Evolutionary conservation across 129 eudicot species (phyloP).

Genomic region (Scalesia atractyloides): DNA sequence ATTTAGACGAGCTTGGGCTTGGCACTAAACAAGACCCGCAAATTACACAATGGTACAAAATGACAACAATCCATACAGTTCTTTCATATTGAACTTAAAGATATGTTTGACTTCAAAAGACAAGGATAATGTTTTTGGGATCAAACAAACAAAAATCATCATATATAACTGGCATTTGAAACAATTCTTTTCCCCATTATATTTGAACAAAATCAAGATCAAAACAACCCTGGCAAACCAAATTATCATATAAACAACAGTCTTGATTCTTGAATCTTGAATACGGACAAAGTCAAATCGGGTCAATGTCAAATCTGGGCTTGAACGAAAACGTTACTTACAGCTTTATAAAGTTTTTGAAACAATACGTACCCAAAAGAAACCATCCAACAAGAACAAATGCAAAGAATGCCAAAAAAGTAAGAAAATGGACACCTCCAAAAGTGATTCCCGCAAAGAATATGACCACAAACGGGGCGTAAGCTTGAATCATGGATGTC

Average conservation of each 20-base stretch:
- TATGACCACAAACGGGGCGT: conserved; percentile 62
- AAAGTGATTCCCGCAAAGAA: conserved; percentile 54
- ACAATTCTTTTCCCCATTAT: background rate
- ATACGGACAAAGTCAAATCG: conserved; percentile 13
- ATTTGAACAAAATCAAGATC: conserved; percentile 3
- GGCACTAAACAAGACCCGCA: too few species aligned
- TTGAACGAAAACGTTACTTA: conserved; percentile 24
- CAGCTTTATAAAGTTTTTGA: conserved; percentile 61
- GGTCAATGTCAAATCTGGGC: conserved; percentile 4
- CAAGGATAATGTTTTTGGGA: background rate
- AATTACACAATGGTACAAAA: too few species aligned
- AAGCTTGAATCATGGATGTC: conserved; percentile 49
- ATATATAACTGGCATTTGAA: background rate
- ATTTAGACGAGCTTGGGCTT: too few species aligned
- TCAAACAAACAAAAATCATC: background rate
- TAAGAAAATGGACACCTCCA: conserved; percentile 70
- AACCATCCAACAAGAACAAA: conserved; percentile 84
- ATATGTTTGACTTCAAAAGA: background rate
- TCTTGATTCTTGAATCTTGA: conserved; percentile 10
- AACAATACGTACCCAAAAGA: conserved; percentile 82
- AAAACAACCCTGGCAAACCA: conserved; percentile 19
- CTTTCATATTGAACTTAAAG: too few species aligned
- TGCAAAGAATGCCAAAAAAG: conserved; percentile 57
- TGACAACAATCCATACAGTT: too few species aligned
- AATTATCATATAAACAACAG: conserved; percentile 18